These are phyloP conservation scores for Austroboletus novae-zelandiae DNA, from an alignment of 1,284 basidiomycete genomes.

Conservation along the genomic window DNA sequence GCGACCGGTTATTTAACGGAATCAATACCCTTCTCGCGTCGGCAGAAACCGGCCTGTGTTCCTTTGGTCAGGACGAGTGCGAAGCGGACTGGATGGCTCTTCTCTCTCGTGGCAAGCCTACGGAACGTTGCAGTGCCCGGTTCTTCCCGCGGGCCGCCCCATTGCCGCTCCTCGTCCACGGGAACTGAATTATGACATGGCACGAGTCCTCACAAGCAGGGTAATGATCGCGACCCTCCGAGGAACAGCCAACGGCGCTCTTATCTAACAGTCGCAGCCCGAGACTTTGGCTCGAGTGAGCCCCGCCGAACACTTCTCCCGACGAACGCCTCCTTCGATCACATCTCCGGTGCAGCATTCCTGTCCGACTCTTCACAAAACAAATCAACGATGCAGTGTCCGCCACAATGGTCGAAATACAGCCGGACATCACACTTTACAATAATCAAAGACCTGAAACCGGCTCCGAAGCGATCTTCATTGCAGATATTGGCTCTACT, in stretches of 20 bases:
- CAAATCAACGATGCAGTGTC: background rate
- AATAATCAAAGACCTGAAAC: background rate
- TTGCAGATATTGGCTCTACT: background rate
- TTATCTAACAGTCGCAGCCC: background rate
- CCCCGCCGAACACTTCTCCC: background rate
- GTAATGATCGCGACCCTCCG: slow-evolving; percentile 1
- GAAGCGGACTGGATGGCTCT: background rate
- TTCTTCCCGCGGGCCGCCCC: background rate
- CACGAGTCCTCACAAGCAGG: background rate
- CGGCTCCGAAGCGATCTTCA: background rate
- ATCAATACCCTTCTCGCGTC: background rate
- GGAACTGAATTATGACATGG: slow-evolving; percentile 2
- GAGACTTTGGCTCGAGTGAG: background rate
- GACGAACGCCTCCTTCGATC: background rate
- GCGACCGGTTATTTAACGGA: background rate
- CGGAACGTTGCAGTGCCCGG: background rate
- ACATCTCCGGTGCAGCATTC: background rate
- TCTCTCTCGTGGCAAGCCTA: background rate
- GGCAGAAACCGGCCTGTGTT: background rate
- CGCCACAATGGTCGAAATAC: slow-evolving; percentile 1
- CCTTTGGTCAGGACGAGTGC: background rate
- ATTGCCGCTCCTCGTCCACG: background rate
- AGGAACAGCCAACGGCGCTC: slow-evolving; percentile 5
- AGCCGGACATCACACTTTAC: background rate
- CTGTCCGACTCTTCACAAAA: background rate